Base-by-base conservation (phyloP, 495 filamentous ascomycete genomes). In the Venustampulla echinocandica region DNA sequence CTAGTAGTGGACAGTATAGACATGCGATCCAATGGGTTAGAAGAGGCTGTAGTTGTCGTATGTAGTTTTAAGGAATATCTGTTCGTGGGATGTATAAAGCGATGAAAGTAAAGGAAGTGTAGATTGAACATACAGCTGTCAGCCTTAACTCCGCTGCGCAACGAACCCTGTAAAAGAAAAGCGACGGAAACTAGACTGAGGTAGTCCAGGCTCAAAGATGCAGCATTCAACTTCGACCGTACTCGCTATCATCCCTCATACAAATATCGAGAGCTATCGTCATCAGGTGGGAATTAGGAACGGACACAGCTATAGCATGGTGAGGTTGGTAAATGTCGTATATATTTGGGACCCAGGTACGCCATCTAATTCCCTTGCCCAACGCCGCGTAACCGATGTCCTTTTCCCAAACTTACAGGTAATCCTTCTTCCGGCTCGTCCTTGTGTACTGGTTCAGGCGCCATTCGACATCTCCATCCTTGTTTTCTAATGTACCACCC, bases 401-500 rank as follows among this genome's bases (percentile, higher is more conserved):
- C 28, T 10, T 42, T 36, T 35, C 23, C 17, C 25, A 52, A 27
- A 22, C 28, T 79, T 65, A 95, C 47, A 95, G 76, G 61, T 93
- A 92, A 54, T 90, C 86, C 74, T 94, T 95, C 75, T 96, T 96
- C 64, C 74, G 74, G 59, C 81, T 79, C 24, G 89, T 96, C 56
- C 92, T 79, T 1, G 90, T 98, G 61, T 95, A 98, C 58, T 95
- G 90, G 46, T 84, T 92, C 51, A 97, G 68, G 42, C 85, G 79
- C 92, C 92, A 98, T 64, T 98, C 93, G 24, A 86, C 77, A 70
- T 97, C 93, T n/a, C 90, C 90, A 54, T 88, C 85, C 53, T 93
- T 94, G 57, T 90, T 93, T 59, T 96, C 92, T 36, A 95, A 68
- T 2, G 90, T 92, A n/a, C 92, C 90, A 43, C 85, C 81, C 38